phyloP scores from a whole-genome alignment of 2,329 filamentous ascomycete species.

The Cercospora brassicicola region DNA sequence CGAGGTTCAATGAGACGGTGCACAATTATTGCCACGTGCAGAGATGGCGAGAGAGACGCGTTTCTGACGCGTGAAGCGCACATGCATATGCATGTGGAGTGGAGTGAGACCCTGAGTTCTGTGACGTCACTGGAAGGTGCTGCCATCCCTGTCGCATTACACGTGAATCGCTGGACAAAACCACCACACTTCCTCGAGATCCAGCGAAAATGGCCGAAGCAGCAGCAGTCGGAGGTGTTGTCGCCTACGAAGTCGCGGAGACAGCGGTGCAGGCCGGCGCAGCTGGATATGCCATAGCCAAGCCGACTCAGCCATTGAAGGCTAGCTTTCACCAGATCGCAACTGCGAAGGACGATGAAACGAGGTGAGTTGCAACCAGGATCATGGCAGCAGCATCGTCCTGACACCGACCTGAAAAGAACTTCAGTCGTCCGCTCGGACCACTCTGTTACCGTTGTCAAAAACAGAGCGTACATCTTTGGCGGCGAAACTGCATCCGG shows the following conservation, averaged over 20 bases:
- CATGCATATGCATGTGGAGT: neutral
- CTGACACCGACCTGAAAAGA: constrained; percentile 19
- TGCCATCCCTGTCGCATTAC: neutral
- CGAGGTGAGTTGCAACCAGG: constrained; percentile 24
- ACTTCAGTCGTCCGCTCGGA: constrained; percentile 37
- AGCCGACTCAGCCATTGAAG: constrained; percentile 47
- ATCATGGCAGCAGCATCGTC: neutral
- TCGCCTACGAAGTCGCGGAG: constrained; percentile 22
- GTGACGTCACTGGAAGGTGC: neutral
- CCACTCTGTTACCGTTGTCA: constrained; percentile 44
- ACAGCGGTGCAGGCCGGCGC: constrained; percentile 18
- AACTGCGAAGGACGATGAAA: constrained; percentile 40
- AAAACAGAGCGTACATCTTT: constrained; percentile 49
- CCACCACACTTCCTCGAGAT: neutral
- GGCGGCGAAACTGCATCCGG: constrained; percentile 43
- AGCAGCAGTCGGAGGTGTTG: constrained; percentile 19
- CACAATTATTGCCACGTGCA: too few relatives aligned
- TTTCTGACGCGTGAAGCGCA: neutral
- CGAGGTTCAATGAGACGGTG: neutral
- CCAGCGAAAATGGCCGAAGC: constrained; percentile 20
- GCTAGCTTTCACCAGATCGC: constrained; percentile 46
- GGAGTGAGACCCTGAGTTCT: neutral
- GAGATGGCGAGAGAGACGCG: neutral
- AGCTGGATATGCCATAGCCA: constrained; percentile 34
- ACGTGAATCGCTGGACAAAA: neutral